Percentiles rank a stretch among this genome's conserved stretches.
Conservation (phyloP, 768 basidiomycete species). For the Cystoderma amianthinum region DNA sequence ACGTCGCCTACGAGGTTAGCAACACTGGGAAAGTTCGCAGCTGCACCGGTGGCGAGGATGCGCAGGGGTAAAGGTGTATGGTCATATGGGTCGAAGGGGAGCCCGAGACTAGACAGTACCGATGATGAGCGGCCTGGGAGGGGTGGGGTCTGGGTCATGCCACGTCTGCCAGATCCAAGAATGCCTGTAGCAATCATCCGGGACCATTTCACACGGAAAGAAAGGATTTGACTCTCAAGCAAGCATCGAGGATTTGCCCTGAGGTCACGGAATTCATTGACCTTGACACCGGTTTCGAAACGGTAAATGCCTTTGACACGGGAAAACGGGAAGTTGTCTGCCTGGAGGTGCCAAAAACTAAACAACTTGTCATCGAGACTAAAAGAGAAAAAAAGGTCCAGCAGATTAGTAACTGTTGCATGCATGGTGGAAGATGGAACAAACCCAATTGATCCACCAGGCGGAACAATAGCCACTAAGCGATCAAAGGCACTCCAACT, state of each 20-base stretch:
- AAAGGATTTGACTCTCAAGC: slow-evolving; percentile 73
- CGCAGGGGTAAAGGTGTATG: slow-evolving; percentile 55
- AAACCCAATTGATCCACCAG: slow-evolving; percentile 83
- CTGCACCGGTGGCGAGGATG: slow-evolving; percentile 69
- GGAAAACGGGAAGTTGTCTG: slow-evolving; percentile 66
- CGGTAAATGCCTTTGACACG: slow-evolving; percentile 83
- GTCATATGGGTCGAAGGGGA: slow-evolving; percentile 79
- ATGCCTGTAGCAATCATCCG: slow-evolving; percentile 65
- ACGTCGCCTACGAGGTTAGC: slow-evolving; percentile 76
- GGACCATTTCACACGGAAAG: slow-evolving; percentile 80
- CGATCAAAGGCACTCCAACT: slow-evolving; percentile 91
- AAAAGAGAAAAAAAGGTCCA: slow-evolving; percentile 4
- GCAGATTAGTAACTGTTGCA: not conserved
- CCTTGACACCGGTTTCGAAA: slow-evolving; percentile 85
- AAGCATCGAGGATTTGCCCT: slow-evolving; percentile 86
- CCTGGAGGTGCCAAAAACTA: slow-evolving; percentile 83
- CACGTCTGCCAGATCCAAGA: slow-evolving; percentile 39
- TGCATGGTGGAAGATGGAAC: slow-evolving; percentile 15
- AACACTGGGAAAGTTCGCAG: slow-evolving; percentile 79
- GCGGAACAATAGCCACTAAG: slow-evolving; percentile 84
- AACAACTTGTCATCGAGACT: slow-evolving; percentile 92
- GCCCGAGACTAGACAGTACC: slow-evolving; percentile 42
- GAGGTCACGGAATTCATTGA: slow-evolving; percentile 82
- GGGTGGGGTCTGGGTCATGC: slow-evolving; percentile 24
- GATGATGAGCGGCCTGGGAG: slow-evolving; percentile 18